Evolutionary conservation across 306 rosid genomes (phyloP), one percentile per base, ranked within the genome.

Genomic region (Cyclanthera cordifolia): DNA sequence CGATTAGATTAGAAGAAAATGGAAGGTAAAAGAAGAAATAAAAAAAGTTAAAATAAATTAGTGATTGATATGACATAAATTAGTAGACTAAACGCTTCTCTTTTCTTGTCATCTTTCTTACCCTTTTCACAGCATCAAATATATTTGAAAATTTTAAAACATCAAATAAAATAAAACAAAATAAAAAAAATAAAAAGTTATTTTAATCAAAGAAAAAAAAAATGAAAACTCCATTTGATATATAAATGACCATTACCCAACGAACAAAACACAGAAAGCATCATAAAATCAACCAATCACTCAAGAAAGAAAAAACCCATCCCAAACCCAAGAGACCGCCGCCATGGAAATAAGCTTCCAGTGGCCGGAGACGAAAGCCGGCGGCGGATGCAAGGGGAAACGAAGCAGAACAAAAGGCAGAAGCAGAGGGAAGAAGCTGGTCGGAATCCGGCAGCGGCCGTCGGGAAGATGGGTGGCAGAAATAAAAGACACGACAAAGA

Each of bases 381-480:
- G 73, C 73, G 72, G 43, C 25, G 76, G 72, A 64, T 41, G 81
- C 17, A 16, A 28, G 14, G 57, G 43, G 50, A 84, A 76, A 72
- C 74, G 69, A 19, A 72, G 82, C 2, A 89, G 76, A 64, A 76
- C 75, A 73, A 88, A 78, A 74, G 96, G 93, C 34, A 84, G 79
- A 75, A 78, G 16, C 75, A 76, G 82, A 76, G 82, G 76, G 71
- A 79, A 87, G 85, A 92, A 79, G 68, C 87, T 92, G 78, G 90
- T 92, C 49, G 98, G 98, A 1, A 96, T 92, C 59, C 86, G 98
- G 61, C 96, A 92, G 34, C 86, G 98, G 45, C 95, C 98, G 49
- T 92, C 98, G 9, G 98, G 98, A n/a, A 85, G 98, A 83, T 92
- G 97, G 97, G 97, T 92, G 16, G 97, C 97, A 39, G 97, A 92